Base-by-base conservation (phyloP, 164 flowering plant species). In the Umbilicus rupestris region DNA sequence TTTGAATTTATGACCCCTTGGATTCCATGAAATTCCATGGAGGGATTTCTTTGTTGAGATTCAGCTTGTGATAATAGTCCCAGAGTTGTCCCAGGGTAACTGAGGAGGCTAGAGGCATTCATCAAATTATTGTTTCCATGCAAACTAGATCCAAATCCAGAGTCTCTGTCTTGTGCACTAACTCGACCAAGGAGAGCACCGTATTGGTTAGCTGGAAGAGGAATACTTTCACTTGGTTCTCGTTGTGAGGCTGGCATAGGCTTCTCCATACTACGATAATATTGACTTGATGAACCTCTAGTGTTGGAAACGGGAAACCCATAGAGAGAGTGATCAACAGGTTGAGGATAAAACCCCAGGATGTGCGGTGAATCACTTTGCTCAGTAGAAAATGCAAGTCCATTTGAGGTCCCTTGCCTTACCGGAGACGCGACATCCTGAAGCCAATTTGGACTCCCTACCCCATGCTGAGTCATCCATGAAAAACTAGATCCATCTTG, bases 281-380 rank as follows among this genome's bases (percentile, higher is more conserved):
- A 59, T 26, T 65, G 70, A 58, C 66, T 67, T 9, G 70, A 10
- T 63, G 63, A 44, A 19, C 71, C 72, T 37, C 78, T 74, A 63
- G 70, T 22, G 63, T 67, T 71, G 52, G 75, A 64, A 46, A 79
- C 33, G 47, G 84, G 86, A 71, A 76, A 73, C 19, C 84, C 87
- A 74, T 79, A 77, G 19, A 81, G 71, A 50, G 98, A 90, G 58
- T 81, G 86, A 77, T 81, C 79, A 76, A 45, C 74, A 73, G 76
- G 79, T 59, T 77, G 82, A 62, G 81, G 77, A 59, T 67, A 67
- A 46, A 77, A 64, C 52, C 78, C 81, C 80, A 76, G 66, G 31
- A 68, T 41, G 6, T 73, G 78, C 28, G 73, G 42, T 62, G 73
- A 63, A 66, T 78, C 82, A 5, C 77, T 75, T 66, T 77, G 84